Conservation (phyloP, 257 asterid species). For the Ajuga chamaepitys region DNA sequence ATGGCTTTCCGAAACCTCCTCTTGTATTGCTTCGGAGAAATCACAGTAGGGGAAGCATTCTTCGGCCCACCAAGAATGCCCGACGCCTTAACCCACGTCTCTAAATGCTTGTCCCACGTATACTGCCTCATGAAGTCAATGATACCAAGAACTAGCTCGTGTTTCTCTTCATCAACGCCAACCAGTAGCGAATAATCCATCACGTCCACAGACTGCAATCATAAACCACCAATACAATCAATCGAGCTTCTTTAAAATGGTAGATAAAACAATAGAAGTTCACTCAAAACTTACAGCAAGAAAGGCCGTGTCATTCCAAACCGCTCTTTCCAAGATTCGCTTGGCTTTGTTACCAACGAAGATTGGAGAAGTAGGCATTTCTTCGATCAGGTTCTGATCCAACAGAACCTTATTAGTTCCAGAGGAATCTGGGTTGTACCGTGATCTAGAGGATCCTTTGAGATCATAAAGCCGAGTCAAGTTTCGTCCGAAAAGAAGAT, state of each 20-base stretch:
- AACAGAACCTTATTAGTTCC: constrained; percentile 82
- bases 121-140: constrained; percentile 93
- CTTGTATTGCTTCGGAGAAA: constrained; percentile 87
- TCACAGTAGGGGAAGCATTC: constrained; percentile 75
- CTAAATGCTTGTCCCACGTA: constrained; percentile 95
- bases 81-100: constrained; percentile 88
- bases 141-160: constrained; percentile 88
- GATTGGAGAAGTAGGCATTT: constrained; percentile 92
- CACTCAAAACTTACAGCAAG: constrained; percentile 64
- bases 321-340: constrained; percentile 77
- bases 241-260: not conserved
- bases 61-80: constrained; percentile 92
- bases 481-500: constrained; percentile 74
- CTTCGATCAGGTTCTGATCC: constrained; percentile 92
- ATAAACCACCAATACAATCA: not conserved
- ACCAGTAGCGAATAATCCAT: constrained; percentile 91
- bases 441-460: constrained; percentile 84
- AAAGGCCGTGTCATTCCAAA: constrained; percentile 93
- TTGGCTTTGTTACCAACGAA: constrained; percentile 87
- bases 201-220: constrained; percentile 71
- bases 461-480: constrained; percentile 78
- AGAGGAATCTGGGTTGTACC: constrained; percentile 78
- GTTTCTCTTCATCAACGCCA: constrained; percentile 78
- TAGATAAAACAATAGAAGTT: not conserved
- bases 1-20: constrained; percentile 91